A percentile compares a stretch with the other conserved stretches of the same genome.
phyloP scores from a whole-genome alignment of 2,329 filamentous ascomycete species.

The Exophiala spinifera region DNA sequence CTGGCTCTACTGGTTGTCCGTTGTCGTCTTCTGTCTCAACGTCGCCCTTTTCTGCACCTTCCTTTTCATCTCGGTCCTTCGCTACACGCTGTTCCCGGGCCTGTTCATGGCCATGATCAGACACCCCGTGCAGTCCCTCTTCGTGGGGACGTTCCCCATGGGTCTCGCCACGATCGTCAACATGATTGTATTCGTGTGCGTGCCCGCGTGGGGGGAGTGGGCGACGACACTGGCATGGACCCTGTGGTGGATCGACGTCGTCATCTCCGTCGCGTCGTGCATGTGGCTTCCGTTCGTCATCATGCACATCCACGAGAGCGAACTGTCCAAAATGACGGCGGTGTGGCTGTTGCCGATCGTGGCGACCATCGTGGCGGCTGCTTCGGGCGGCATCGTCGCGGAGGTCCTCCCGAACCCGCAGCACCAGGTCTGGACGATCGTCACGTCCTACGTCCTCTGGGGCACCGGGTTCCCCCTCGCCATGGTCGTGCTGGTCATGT shows the following conservation, averaged over 20 bases:
- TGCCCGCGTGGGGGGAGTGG: conserved; percentile 55
- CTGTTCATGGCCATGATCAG: conserved; percentile 63
- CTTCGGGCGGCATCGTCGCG: conserved; percentile 63
- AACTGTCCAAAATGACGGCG: conserved; percentile 60
- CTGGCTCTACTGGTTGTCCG: conserved; percentile 52
- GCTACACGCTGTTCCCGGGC: conserved; percentile 61
- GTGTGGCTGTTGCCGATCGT: conserved; percentile 65
- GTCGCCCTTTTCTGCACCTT: conserved; percentile 56
- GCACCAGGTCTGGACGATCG: conserved; percentile 59
- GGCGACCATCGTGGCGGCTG: conserved; percentile 63
- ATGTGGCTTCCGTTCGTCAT: conserved; percentile 51
- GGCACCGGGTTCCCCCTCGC: conserved; percentile 62
- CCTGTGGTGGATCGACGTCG: conserved; percentile 50
- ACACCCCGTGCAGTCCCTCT: conserved; percentile 63
- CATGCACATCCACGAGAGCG: conserved; percentile 29
- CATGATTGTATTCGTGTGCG: conserved; percentile 58
- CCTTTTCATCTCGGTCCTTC: conserved; percentile 52
- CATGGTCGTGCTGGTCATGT: conserved; percentile 62
- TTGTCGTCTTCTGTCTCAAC: conserved; percentile 60
- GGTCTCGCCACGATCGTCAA: conserved; percentile 63
- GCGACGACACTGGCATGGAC: conserved; percentile 47
- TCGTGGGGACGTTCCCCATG: conserved; percentile 64
- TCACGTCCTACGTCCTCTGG: conserved; percentile 67
- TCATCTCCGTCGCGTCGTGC: conserved; percentile 42
- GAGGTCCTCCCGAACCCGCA: conserved; percentile 53